phyloP scores from a whole-genome alignment of 257 asterid species.

The Capsicum baccatum region DNA sequence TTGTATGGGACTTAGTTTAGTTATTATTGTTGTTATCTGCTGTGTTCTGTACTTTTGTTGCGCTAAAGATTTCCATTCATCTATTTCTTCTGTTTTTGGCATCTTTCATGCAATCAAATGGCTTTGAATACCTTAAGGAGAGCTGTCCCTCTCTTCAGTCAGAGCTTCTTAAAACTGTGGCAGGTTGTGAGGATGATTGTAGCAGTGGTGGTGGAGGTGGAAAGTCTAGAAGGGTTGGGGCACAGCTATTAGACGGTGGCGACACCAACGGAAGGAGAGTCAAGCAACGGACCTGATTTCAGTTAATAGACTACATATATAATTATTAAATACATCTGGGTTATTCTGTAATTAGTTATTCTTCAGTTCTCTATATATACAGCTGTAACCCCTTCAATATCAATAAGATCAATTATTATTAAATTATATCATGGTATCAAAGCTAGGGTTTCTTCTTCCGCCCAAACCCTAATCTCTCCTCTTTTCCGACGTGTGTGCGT shows the following conservation, averaged over 20 bases:
- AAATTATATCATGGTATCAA: no score
- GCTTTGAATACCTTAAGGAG: conserved; percentile 85
- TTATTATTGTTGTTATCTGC: background rate
- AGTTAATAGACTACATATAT: no score
- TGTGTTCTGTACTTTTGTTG: background rate
- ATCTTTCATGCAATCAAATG: conserved; percentile 95
- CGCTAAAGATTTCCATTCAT: background rate
- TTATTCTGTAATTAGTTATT: no score
- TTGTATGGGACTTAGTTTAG: background rate
- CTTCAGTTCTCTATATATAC: no score
- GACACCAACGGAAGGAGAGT: conserved; percentile 89
- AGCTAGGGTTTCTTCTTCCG: no score
- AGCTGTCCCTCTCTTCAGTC: conserved; percentile 78
- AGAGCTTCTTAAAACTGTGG: conserved; percentile 85
- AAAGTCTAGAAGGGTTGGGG: conserved; percentile 91
- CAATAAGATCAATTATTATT: no score
- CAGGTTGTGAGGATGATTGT: conserved; percentile 91
- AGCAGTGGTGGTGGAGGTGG: conserved; percentile 71
- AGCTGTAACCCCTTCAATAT: no score
- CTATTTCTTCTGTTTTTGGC: conserved; percentile 36
- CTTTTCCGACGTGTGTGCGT: no score
- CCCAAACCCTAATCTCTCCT: no score
- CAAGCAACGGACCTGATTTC: conserved; percentile 74
- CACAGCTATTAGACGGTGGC: conserved; percentile 92
- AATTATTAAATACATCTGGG: no score